These are phyloP conservation scores for Colletotrichum cuscutae DNA, from an alignment of 2,329 filamentous ascomycete species.

Conservation along the genomic window DNA sequence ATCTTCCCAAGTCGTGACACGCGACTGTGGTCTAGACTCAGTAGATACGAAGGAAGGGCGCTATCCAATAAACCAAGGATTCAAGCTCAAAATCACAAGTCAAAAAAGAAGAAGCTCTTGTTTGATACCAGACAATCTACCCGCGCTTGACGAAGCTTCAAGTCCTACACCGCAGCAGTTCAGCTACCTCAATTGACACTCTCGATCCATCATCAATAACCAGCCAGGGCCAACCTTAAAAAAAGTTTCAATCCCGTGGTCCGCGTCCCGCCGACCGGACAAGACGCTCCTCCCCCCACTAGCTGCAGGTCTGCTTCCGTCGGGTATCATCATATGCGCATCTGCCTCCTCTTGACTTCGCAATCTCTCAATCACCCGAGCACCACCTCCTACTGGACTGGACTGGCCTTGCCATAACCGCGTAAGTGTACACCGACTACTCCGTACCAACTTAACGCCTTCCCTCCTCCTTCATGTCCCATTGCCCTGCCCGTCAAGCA, in stretches of 20 bases:
- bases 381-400: constrained; percentile 25
- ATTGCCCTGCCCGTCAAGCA: not conserved
- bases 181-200: not conserved
- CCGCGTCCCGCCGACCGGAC: constrained; percentile 28
- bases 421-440: constrained; percentile 8
- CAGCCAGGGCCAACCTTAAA: constrained; percentile 10
- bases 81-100: not conserved
- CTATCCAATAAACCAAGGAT: not conserved
- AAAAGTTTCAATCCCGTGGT: constrained; percentile 16
- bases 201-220: not conserved
- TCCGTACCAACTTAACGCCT: not conserved
- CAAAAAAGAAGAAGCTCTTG: not conserved
- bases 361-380: constrained; percentile 20
- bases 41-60: not conserved
- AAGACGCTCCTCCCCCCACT: constrained; percentile 22
- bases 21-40: not conserved
- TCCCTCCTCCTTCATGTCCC: not conserved
- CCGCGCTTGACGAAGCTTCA: not conserved
- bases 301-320: constrained; percentile 27
- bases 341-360: not conserved
- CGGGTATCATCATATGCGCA: constrained; percentile 19
- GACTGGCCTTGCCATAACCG: constrained; percentile 15
- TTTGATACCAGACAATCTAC: not conserved
- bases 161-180: not conserved
- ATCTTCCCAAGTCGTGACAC: constrained; percentile 23